Percentiles rank a stretch among this genome's conserved stretches.
phyloP scores from a whole-genome alignment of 768 basidiomycete genomes.

The Xerocomellus intermedius region DNA sequence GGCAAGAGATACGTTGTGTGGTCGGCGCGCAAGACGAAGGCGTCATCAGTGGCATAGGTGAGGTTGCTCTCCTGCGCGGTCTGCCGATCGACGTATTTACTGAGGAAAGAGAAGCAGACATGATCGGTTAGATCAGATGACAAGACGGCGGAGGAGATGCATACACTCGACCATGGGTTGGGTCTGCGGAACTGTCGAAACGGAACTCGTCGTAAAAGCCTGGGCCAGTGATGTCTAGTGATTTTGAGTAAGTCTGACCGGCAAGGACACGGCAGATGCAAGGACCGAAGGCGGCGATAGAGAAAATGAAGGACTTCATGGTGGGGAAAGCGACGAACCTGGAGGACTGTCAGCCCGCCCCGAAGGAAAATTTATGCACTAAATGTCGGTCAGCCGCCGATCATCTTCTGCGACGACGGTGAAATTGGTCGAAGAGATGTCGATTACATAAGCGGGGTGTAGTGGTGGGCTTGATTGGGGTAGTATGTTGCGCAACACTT shows the following conservation, averaged over 20 bases:
- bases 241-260: conserved; percentile 7
- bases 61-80: conserved; percentile 29
- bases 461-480: neutral
- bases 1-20: conserved; percentile 21
- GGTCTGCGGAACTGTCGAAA: conserved; percentile 52
- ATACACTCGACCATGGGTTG: conserved; percentile 68
- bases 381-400: conserved; percentile 6
- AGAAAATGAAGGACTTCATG: conserved; percentile 7
- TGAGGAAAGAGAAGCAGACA: neutral
- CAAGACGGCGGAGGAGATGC: conserved; percentile 11
- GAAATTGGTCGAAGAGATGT: neutral
- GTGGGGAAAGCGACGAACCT: conserved; percentile 7
- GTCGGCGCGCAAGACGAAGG: conserved; percentile 34
- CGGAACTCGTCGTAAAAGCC: conserved; percentile 50
- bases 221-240: conserved; percentile 45
- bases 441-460: conserved; percentile 9
- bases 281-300: neutral
- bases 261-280: neutral
- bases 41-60: conserved; percentile 26
- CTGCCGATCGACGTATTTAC: conserved; percentile 27
- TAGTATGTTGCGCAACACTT: neutral
- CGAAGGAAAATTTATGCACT: neutral
- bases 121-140: neutral
- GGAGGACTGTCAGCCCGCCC: neutral
- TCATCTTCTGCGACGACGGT: neutral